Evolutionary conservation across 352 stramenopile species (phyloP), one percentile per base, ranked within the genome.

Genomic region (Phytopythium helicoides): DNA sequence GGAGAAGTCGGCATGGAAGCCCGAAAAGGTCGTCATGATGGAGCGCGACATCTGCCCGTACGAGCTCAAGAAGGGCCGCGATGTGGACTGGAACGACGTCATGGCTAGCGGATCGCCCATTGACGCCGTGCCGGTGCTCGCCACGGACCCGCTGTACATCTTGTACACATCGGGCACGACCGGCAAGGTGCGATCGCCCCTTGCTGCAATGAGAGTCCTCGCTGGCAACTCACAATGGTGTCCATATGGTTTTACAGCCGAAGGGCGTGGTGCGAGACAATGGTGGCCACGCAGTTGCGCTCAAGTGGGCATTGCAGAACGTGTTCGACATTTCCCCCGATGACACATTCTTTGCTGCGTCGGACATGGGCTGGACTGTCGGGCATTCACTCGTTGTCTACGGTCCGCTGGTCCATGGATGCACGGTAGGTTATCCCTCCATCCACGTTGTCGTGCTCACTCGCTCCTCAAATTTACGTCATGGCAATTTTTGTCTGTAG

Each of bases 361-460:
- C 69, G 16, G 89, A 96, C 61, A 91, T 95, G 67, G 91, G 92
- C 10, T 98, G 92, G 92, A 79, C 87, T 15, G 84, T 96, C 12
- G 89, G 89, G 8, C 89, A 97, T 65, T 85, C 73, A 1, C 94
- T 92, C 63, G 84, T 87, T 49, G 79, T 96, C 0, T 98, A 97
- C 61, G 92, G 79, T n/a, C 89, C 92, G 15, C 66, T 98, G 3
- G 49, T 97, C 0, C 69, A 91, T 47, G 92, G 88, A 22, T 93
- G 81, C 55, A 93, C 83, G 55, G 73, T 80, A 69, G 8, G 52
- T 14, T n/a, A 4, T 4, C 6, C 2, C 18, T 15, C 26, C 50
- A 5, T 5, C 28, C 28, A 33, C 28, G 28, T 33, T 33, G 28
- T 5, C 28, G 9, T 33, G 28, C 28, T 33, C n/a, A n/a, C 28